A percentile compares a stretch with the other conserved stretches of the same genome.
Evolutionary conservation across 768 basidiomycete genomes (phyloP).

Genomic region (Hericium coralloides): DNA sequence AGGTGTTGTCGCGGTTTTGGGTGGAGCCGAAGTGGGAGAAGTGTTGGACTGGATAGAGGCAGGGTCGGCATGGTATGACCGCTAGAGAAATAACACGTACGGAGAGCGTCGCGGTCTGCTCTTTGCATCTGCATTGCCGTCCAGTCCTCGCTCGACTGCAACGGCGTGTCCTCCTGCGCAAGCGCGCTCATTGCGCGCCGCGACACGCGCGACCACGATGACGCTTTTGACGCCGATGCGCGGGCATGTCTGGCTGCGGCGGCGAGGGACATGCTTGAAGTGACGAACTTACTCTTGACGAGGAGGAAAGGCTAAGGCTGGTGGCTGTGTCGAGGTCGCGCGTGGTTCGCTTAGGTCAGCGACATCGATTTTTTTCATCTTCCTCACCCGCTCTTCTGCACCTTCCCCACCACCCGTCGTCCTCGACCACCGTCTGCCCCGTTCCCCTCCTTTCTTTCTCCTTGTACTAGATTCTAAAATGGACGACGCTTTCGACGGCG

Average conservation of each 20-base stretch:
- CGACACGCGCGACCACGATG: background rate
- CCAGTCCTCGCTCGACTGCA: slow-evolving; percentile 49
- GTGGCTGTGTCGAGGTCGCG: slow-evolving; percentile 2
- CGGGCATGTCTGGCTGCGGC: background rate
- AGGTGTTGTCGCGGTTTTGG: slow-evolving; percentile 56
- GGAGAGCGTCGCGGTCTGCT: slow-evolving; percentile 43
- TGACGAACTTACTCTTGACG: background rate
- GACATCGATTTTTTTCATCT: slow-evolving; percentile 26
- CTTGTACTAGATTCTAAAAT: slow-evolving; percentile 38
- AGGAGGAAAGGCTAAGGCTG: background rate
- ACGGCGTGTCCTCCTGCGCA: slow-evolving; percentile 11
- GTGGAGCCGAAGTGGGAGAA: slow-evolving; percentile 73
- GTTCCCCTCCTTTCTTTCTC: slow-evolving; percentile 16
- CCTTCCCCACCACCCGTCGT: slow-evolving; percentile 7
- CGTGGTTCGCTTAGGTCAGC: slow-evolving; percentile 45
- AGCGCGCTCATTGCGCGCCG: background rate
- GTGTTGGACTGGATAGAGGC: slow-evolving; percentile 35
- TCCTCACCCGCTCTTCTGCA: slow-evolving; percentile 18
- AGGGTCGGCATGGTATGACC: slow-evolving; percentile 4
- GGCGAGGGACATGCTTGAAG: background rate
- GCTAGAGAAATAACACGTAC: slow-evolving; percentile 28
- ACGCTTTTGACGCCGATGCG: background rate
- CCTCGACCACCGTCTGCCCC: too few species aligned
- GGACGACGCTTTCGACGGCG: slow-evolving; percentile 89
- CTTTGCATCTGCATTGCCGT: slow-evolving; percentile 49